These are phyloP conservation scores for Knoxia roxburghii DNA, from an alignment of 257 asterid genomes.

Conservation along the genomic window DNA sequence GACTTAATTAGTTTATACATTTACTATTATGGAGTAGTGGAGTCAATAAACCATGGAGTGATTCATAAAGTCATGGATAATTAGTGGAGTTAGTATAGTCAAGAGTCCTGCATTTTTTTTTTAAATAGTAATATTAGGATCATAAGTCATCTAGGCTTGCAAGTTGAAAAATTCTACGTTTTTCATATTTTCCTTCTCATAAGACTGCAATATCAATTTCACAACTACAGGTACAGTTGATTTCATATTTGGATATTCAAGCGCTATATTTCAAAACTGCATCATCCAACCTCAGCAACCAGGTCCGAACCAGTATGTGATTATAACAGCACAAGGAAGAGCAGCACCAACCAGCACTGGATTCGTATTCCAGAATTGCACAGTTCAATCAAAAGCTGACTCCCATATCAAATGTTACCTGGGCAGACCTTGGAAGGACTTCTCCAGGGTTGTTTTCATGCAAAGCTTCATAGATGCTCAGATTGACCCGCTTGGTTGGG, in stretches of 20 bases:
- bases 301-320: background rate
- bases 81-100: too few species aligned
- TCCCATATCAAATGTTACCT: background rate
- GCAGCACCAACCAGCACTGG: background rate
- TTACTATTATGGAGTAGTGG: too few species aligned
- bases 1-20: too few species aligned
- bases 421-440: constrained; percentile 16
- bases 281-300: background rate
- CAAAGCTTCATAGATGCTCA: background rate
- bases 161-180: too few species aligned
- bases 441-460: background rate
- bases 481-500: constrained; percentile 1
- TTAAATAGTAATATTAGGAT: too few species aligned
- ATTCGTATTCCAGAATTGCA: constrained; percentile 4
- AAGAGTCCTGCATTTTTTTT: too few species aligned
- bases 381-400: accelerated
- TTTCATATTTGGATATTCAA: constrained; percentile 14
- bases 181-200: too few species aligned
- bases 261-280: constrained; percentile 10
- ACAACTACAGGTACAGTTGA: constrained; percentile 18
- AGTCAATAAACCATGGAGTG: too few species aligned
- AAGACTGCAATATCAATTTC: too few species aligned
- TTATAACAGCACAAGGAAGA: constrained; percentile 17
- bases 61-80: too few species aligned
- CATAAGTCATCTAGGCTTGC: too few species aligned